phyloP scores from a whole-genome alignment of 2,329 filamentous ascomycete genomes.

The Epichloe glyceriae region DNA sequence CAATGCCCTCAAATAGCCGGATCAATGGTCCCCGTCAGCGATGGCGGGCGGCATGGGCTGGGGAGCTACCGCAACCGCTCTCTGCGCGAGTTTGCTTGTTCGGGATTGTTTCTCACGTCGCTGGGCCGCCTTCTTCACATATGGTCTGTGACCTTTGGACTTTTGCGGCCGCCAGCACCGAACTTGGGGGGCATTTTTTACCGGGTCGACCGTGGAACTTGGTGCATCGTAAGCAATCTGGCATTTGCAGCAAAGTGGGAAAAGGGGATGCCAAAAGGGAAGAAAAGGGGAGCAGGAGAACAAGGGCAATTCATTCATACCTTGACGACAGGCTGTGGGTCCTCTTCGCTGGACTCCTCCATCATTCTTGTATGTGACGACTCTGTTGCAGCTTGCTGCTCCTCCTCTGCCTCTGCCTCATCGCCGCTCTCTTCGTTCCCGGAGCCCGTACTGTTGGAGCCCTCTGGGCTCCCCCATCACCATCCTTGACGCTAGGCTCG shows the following conservation, averaged over 20 bases:
- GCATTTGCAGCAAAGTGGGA: background rate
- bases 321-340: slow-evolving; percentile 17
- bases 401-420: slow-evolving; percentile 35
- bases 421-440: slow-evolving; percentile 39
- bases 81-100: slow-evolving; percentile 25
- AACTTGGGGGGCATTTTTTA: slow-evolving; percentile 14
- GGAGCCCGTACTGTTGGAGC: slow-evolving; percentile 33
- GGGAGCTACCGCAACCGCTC: slow-evolving; percentile 17
- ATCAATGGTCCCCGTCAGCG: slow-evolving; percentile 51
- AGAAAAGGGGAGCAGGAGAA: background rate
- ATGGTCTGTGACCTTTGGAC: slow-evolving; percentile 30
- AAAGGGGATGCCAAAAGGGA: background rate
- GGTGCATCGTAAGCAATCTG: background rate
- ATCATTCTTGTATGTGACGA: slow-evolving; percentile 38
- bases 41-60: slow-evolving; percentile 25
- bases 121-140: slow-evolving; percentile 37
- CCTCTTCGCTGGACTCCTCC: slow-evolving; percentile 46
- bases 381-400: slow-evolving; percentile 23
- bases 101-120: slow-evolving; percentile 30
- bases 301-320: slow-evolving; percentile 12
- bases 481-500: slow-evolving; percentile 27
- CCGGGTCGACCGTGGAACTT: slow-evolving; percentile 10
- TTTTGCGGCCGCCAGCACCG: slow-evolving; percentile 31
- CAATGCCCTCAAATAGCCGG: slow-evolving; percentile 67
- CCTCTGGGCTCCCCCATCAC: slow-evolving; percentile 36